Evolutionary conservation across 257 asterid species (phyloP).

Genomic region (Datura wrightii): DNA sequence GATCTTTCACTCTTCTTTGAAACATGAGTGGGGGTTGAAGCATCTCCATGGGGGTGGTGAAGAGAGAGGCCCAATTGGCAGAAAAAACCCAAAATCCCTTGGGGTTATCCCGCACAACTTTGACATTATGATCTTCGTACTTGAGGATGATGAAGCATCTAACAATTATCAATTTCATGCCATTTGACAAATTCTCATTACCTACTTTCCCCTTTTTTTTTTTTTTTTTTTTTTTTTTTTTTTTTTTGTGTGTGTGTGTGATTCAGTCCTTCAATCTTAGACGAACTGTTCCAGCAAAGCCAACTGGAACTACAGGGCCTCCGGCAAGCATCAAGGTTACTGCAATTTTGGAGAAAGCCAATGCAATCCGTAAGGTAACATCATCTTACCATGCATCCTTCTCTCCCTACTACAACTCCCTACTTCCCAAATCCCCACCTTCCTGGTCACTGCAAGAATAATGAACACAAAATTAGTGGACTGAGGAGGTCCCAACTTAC

Average conservation of each 20-base stretch:
- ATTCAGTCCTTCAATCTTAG: conserved; percentile 85
- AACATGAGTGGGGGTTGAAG: background rate
- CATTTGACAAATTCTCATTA: conserved; percentile 21
- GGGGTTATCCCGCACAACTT: background rate
- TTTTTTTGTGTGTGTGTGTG: background rate
- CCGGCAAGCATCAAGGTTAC: conserved; percentile 68
- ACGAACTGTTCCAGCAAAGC: conserved; percentile 63
- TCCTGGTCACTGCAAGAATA: background rate
- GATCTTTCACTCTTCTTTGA: background rate
- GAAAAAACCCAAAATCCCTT: too few species aligned
- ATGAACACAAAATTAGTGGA: background rate
- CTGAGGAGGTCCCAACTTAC: background rate
- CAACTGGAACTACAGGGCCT: conserved; percentile 50
- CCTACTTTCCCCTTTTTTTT: conserved; percentile 16
- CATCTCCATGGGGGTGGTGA: too few species aligned
- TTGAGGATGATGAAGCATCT: conserved; percentile 8
- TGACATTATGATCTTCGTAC: background rate
- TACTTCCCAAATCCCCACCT: background rate
- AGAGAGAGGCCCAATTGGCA: too few species aligned
- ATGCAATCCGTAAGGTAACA: conserved; percentile 84
- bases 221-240: background rate
- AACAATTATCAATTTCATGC: background rate
- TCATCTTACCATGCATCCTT: conserved; percentile 33
- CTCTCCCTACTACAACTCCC: conserved; percentile 33
- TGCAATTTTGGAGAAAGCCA: conserved; percentile 87